These are phyloP conservation scores for Botrytis sinoallii DNA, from an alignment of 2,329 filamentous ascomycete species.

Conservation along the genomic window DNA sequence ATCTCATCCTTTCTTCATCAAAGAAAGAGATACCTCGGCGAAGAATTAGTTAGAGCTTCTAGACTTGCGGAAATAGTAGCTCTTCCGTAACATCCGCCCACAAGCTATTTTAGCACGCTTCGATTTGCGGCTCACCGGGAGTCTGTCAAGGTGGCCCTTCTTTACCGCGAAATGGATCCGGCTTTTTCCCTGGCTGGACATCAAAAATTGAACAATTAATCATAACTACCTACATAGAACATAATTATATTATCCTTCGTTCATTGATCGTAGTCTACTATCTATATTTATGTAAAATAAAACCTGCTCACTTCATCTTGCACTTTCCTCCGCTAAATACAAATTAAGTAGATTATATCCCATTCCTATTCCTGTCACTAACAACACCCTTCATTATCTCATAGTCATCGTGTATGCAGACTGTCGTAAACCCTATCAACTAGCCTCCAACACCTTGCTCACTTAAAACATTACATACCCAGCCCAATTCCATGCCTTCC, in stretches of 20 bases:
- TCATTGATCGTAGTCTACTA: background rate
- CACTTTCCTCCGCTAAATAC: background rate
- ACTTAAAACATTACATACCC: background rate
- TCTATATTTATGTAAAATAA: slow-evolving; percentile 4
- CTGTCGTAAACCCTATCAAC: background rate
- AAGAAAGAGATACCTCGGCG: background rate
- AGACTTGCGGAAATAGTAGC: background rate
- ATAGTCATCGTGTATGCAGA: background rate
- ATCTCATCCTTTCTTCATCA: background rate
- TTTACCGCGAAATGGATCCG: background rate
- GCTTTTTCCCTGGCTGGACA: background rate
- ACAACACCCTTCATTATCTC: background rate
- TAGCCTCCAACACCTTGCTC: background rate
- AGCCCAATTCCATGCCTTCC: background rate
- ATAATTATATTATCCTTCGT: background rate
- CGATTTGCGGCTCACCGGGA: background rate
- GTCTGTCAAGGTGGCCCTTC: background rate
- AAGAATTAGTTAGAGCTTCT: background rate
- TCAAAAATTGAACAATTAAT: background rate
- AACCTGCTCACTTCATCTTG: background rate
- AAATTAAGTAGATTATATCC: background rate
- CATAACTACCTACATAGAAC: background rate
- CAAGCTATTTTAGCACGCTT: background rate
- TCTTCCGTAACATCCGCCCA: background rate
- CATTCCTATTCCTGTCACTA: background rate